Evolutionary conservation across 257 asterid species (phyloP).

Genomic region (Nicotiana knightiana): DNA sequence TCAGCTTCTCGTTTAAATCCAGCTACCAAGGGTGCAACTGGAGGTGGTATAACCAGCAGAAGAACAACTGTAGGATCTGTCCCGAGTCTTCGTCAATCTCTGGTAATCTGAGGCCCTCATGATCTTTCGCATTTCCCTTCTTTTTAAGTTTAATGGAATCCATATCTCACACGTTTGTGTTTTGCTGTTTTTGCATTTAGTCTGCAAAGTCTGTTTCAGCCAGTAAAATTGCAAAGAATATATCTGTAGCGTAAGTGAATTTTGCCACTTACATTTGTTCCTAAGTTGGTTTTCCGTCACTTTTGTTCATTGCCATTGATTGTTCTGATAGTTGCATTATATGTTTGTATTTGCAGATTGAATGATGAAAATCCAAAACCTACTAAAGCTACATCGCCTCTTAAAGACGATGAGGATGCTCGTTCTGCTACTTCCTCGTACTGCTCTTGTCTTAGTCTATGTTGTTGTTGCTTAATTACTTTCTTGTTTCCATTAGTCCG

Average conservation of each 20-base stretch:
- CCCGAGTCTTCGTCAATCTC: constrained; percentile 33
- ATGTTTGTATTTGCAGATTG: constrained; percentile 31
- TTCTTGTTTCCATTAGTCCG: not conserved
- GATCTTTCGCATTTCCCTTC: not conserved
- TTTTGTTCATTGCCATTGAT: not conserved
- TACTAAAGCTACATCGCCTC: constrained; percentile 20
- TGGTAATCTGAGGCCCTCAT: constrained; percentile 19
- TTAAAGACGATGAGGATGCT: constrained; percentile 56
- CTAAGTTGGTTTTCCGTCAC: not conserved
- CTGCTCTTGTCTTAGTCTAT: constrained; percentile 10
- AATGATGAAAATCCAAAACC: constrained; percentile 27
- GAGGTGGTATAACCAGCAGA: constrained; percentile 18
- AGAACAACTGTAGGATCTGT: constrained; percentile 36
- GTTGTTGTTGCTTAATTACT: not conserved
- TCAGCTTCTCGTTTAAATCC: constrained; percentile 14
- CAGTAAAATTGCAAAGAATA: constrained; percentile 22
- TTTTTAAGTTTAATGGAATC: not conserved
- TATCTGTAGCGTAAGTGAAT: constrained; percentile 39
- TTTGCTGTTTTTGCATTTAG: constrained; percentile 21
- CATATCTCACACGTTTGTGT: not conserved
- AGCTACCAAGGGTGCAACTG: constrained; percentile 9
- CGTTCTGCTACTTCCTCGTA: constrained; percentile 78
- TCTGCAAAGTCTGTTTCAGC: constrained; percentile 36
- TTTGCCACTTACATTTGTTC: not conserved
- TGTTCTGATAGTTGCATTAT: not conserved